Base-by-base conservation (phyloP, 2,329 filamentous ascomycete genomes). In the Metarhizium humberi region DNA sequence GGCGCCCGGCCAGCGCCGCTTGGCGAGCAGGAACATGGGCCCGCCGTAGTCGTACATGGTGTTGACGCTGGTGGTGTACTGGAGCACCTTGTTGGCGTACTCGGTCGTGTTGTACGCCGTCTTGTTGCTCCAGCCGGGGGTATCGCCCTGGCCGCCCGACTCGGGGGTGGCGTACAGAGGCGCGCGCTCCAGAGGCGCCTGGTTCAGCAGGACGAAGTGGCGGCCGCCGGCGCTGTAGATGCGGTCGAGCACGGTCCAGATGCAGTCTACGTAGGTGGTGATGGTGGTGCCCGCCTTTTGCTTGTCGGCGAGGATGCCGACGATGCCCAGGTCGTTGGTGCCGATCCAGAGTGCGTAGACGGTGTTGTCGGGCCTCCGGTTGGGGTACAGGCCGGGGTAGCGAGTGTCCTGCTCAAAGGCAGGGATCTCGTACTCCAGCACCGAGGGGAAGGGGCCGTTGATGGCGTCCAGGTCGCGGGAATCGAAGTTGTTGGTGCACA, bases 301-400 rank as follows among this genome's bases (percentile, higher is more conserved):
- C 29, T 75, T 76, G 64, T 90, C 85, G 4, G 78, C 82, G 36
- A 92, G 67, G 64, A 91, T 86, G 8, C 79, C 85, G 52, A 76
- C 69, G 55, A 74, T 76, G 25, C 88, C 87, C 10, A 92, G 73
- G 63, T 94, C 88, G 65, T 92, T 92, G 29, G 87, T 91, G 3
- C 88, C 88, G 62, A 92, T 90, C 86, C 86, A 92, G 52, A 92
- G 78, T 1, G 82, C 78, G 63, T 90, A 92, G 2, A 89, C 82
- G 0, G 87, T 89, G 59, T 84, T 82, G 34, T 79, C 70, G 2
- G 77, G 62, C 2, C 73, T 75, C 49, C 76, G 69, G 59, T 74
- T 62, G 0, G 69, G 67, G 59, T 76, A 79, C 29, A 62, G 32
- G 1, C 71, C 66, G 55, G 70, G 66, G 53, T 68, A 74, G 4